phyloP scores from a whole-genome alignment of 2,329 filamentous ascomycete species.

The Arthrobotrys sphaeroides region DNA sequence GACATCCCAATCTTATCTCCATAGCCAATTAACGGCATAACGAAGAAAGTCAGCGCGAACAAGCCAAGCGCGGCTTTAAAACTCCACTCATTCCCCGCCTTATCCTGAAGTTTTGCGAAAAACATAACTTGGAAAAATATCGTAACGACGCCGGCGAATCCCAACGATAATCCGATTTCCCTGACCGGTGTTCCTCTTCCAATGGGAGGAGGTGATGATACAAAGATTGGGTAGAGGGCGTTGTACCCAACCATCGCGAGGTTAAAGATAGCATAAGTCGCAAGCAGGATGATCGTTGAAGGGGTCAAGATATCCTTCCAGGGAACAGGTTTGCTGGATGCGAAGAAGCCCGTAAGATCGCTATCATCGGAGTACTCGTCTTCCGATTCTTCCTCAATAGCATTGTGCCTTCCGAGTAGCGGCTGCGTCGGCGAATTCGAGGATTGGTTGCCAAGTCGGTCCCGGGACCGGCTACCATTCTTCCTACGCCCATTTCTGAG shows the following conservation, averaged over 20 bases:
- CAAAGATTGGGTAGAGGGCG: slow-evolving; percentile 93
- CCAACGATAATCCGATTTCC: slow-evolving; percentile 85
- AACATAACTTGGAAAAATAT: slow-evolving; percentile 89
- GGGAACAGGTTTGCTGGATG: slow-evolving; percentile 24
- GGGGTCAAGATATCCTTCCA: slow-evolving; percentile 71
- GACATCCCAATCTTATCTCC: slow-evolving; percentile 70
- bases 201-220: slow-evolving; percentile 75
- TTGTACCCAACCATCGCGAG: slow-evolving; percentile 95
- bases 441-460: background rate
- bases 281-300: slow-evolving; percentile 81
- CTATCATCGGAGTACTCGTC: slow-evolving; percentile 21
- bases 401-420: slow-evolving; percentile 7
- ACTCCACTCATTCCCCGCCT: slow-evolving; percentile 83
- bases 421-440: slow-evolving; percentile 22
- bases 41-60: slow-evolving; percentile 80
- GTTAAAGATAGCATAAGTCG: slow-evolving; percentile 92
- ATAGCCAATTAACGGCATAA: slow-evolving; percentile 92
- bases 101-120: slow-evolving; percentile 80
- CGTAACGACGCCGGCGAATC: slow-evolving; percentile 82
- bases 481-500: slow-evolving; percentile 6
- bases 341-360: slow-evolving; percentile 27
- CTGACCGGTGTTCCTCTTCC: slow-evolving; percentile 79
- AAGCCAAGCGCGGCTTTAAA: slow-evolving; percentile 82
- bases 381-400: background rate
- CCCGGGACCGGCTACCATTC: background rate